Evolutionary conservation across 441 rosid genomes (phyloP), one percentile per base, ranked within the genome.

Genomic region (Capsella rubella): DNA sequence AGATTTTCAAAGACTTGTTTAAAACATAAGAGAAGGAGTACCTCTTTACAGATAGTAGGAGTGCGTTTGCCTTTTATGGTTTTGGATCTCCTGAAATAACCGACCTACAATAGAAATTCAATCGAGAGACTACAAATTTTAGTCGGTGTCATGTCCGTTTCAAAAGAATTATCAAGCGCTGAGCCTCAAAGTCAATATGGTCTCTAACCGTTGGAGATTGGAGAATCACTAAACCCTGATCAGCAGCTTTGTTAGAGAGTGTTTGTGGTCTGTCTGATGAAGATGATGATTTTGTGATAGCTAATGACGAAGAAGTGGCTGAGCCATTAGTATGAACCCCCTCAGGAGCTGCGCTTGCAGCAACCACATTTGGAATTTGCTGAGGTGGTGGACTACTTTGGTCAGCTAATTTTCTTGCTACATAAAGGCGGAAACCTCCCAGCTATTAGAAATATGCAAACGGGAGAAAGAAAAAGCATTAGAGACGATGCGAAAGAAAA

Each of bases 21-120:
- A 4, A 14, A 40, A 31, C 27, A 60, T 54, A n/a, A 35, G 34
- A 50, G 18, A 71, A 52, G 14, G 14, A 0, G 1, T 87, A 90
- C 99, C 97, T 90, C 94, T 85, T 87, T 86, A 82, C 99, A 94
- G 12, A 85, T 67, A 9, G 95, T 85, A 8, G 95, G 95, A 46
- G 84, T 79, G n/a, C 87, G 90, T 78, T 86, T 86, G 34, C 92
- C 93, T 77, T 94, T 94, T 54, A 87, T 85, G 65, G 90, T 90
- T 67, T 89, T 86, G 54, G 90, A 90, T 86, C 90, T 86, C 70
- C 90, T 82, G 75, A 94, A 94, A 61, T 72, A 80, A 8, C 97
- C 97, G 65, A 90, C 97, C 99, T 91, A 63, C 16, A 57, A 14
- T 4, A 27, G 35, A 25, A 4, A 25, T 13, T 6, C 49, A 46